Percentiles rank a stretch among this genome's conserved stretches.
phyloP scores from a whole-genome alignment of 768 basidiomycete species.

The Daedaleopsis sinensis region DNA sequence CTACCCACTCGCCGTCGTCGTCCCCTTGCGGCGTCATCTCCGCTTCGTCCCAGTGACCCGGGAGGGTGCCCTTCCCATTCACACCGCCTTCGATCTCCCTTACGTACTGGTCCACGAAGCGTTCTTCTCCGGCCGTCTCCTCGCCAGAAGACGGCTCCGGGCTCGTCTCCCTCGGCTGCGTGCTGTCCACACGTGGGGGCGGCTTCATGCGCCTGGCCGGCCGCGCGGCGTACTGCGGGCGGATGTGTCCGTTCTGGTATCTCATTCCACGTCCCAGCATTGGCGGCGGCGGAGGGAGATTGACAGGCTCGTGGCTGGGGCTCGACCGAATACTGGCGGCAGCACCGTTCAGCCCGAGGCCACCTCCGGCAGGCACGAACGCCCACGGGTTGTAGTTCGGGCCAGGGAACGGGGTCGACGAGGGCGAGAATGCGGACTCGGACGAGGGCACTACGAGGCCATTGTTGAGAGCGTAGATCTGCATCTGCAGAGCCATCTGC shows the following conservation, averaged over 20 bases:
- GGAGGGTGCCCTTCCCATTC: constrained; percentile 42
- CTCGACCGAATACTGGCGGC: constrained; percentile 69
- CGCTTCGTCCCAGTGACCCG: constrained; percentile 32
- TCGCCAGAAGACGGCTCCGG: constrained; percentile 73
- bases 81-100: constrained; percentile 22
- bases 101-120: constrained; percentile 26
- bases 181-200: constrained; percentile 80
- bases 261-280: constrained; percentile 49
- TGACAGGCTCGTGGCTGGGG: constrained; percentile 69
- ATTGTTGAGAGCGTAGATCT: constrained; percentile 75
- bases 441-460: constrained; percentile 57
- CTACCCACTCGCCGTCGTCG: constrained; percentile 66
- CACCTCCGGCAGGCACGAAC: constrained; percentile 58
- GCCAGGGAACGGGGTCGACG: constrained; percentile 71
- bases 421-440: constrained; percentile 79
- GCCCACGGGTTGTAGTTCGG: constrained; percentile 73
- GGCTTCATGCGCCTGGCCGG: constrained; percentile 48
- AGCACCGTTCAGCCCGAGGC: constrained; percentile 41
- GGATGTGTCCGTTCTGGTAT: constrained; percentile 44
- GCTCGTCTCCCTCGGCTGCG: constrained; percentile 80
- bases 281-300: constrained; percentile 50
- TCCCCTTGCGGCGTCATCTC: constrained; percentile 33
- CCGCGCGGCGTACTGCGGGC: constrained; percentile 25
- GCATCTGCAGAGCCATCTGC: constrained; percentile 76
- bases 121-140: constrained; percentile 74